Percentiles rank a stretch among this genome's conserved stretches.
Evolutionary conservation across 768 basidiomycete genomes (phyloP).

Genomic region (Podaxis rugospora): DNA sequence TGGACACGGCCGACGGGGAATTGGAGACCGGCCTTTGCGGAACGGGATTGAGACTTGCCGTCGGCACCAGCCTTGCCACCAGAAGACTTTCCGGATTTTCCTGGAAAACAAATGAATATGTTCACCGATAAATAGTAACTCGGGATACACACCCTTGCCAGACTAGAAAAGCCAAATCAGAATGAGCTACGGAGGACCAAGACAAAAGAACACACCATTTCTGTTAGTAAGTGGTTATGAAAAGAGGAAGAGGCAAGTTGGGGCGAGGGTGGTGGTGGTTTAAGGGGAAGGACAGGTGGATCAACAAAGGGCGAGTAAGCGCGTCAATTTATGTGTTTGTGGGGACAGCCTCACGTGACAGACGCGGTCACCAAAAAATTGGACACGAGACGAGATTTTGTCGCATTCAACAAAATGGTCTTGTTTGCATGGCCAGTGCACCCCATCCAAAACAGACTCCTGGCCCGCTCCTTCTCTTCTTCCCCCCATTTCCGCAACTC

Average conservation of each 20-base stretch:
- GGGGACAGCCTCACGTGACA: conserved; percentile 29
- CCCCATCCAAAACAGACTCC: not conserved
- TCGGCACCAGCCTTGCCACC: conserved; percentile 61
- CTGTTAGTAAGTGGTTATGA: not conserved
- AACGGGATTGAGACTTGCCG: conserved; percentile 62
- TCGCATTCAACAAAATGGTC: conserved; percentile 12
- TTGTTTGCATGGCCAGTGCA: conserved; percentile 15
- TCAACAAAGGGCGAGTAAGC: conserved; percentile 27
- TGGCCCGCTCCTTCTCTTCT: not conserved
- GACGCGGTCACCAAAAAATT: conserved; percentile 12
- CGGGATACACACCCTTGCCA: conserved; percentile 5
- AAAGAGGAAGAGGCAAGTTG: not conserved
- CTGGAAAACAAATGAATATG: not conserved
- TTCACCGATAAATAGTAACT: not conserved
- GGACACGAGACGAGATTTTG: not conserved
- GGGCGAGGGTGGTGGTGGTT: conserved; percentile 28
- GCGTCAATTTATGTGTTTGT: conserved; percentile 39
- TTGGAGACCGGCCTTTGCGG: conserved; percentile 73
- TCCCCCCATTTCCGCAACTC: not conserved
- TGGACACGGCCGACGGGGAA: conserved; percentile 94
- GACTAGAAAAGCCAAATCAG: conserved; percentile 7
- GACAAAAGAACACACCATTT: conserved; percentile 1
- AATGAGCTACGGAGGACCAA: not conserved
- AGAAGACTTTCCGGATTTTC: conserved; percentile 61
- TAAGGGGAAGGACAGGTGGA: conserved; percentile 25